These are phyloP conservation scores for Chaetomiaceae sp. DNA, from an alignment of 2,329 filamentous ascomycete species.

Conservation along the genomic window DNA sequence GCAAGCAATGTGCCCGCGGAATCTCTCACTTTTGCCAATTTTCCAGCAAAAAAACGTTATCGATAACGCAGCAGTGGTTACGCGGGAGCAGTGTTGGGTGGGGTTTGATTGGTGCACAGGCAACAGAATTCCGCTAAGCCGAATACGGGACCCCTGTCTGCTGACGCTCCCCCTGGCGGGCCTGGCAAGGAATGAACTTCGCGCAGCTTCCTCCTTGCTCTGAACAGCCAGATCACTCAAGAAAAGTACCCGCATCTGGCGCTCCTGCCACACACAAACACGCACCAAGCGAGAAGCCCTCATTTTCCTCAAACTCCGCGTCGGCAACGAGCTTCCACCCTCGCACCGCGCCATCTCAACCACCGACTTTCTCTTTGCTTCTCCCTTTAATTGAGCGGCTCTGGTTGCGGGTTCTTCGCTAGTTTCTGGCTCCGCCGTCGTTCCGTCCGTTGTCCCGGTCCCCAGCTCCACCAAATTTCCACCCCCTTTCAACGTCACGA, in stretches of 20 bases:
- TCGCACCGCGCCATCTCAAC: conserved; percentile 4
- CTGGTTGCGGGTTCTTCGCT: conserved; percentile 16
- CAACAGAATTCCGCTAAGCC: conserved; percentile 8
- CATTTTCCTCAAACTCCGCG: conserved; percentile 15
- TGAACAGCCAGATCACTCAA: conserved; percentile 28
- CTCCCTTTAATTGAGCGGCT: conserved; percentile 20
- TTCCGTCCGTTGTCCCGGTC: conserved; percentile 13
- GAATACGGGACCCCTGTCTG: conserved; percentile 21
- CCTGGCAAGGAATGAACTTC: conserved; percentile 1
- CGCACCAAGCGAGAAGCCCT: conserved; percentile 10
- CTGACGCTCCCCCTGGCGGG: conserved; percentile 15
- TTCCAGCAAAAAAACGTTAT: conserved; percentile 23
- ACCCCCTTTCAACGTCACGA: conserved; percentile 25
- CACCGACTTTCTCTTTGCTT: conserved; percentile 8
- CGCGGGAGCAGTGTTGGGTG: not conserved
- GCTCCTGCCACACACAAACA: conserved; percentile 17
- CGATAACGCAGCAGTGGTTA: conserved; percentile 23
- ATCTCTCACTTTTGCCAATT: conserved; percentile 16
- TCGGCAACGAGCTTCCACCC: conserved; percentile 14
- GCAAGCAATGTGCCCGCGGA: conserved; percentile 10
- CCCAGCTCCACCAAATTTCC: conserved; percentile 23
- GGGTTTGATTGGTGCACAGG: conserved; percentile 9
- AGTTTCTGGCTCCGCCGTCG: conserved; percentile 19
- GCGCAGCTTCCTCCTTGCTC: conserved; percentile 11
- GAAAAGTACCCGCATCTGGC: conserved; percentile 20